These are phyloP conservation scores for Aspergillus carbonarius DNA, from an alignment of 2,329 filamentous ascomycete genomes.

Conservation along the genomic window DNA sequence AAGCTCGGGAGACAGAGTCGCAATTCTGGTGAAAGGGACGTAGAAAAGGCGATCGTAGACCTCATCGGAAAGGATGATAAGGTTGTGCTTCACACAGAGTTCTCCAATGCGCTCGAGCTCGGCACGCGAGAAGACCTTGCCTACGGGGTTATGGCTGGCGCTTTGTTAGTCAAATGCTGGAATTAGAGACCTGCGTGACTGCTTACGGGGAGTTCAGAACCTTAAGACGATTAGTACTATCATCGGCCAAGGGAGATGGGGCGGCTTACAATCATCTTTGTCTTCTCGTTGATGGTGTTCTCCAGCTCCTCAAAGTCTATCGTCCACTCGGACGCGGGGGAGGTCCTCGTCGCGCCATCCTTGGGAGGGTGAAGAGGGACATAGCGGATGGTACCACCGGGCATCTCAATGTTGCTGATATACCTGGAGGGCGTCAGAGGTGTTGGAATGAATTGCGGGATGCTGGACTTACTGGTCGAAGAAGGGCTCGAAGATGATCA, in stretches of 20 bases:
- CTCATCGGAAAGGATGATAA: conserved; percentile 89
- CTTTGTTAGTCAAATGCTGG: conserved; percentile 13
- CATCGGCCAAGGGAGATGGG: conserved; percentile 3
- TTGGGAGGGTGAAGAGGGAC: conserved; percentile 89
- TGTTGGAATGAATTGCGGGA: background rate
- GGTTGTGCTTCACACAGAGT: conserved; percentile 86
- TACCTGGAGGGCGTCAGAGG: conserved; percentile 53
- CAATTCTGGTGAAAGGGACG: conserved; percentile 88
- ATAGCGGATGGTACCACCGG: conserved; percentile 90
- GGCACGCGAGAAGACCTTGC: conserved; percentile 84
- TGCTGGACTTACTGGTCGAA: conserved; percentile 76
- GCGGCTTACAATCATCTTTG: conserved; percentile 83
- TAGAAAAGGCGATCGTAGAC: conserved; percentile 97
- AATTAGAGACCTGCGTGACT: too few species aligned
- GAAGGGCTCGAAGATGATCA: conserved; percentile 97
- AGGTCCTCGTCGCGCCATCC: conserved; percentile 74
- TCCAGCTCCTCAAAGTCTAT: conserved; percentile 83
- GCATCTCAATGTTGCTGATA: conserved; percentile 98
- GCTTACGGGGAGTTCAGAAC: conserved; percentile 53
- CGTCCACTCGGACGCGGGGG: conserved; percentile 83
- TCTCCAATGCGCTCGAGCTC: conserved; percentile 84
- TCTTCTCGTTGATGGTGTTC: conserved; percentile 75
- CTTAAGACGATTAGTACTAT: conserved; percentile 27
- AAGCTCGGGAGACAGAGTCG: conserved; percentile 85
- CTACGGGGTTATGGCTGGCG: conserved; percentile 79